Evolutionary conservation across 2,329 filamentous ascomycete species (phyloP), one percentile per base, ranked within the genome.

Genomic region (Neocucurbitaria cava): DNA sequence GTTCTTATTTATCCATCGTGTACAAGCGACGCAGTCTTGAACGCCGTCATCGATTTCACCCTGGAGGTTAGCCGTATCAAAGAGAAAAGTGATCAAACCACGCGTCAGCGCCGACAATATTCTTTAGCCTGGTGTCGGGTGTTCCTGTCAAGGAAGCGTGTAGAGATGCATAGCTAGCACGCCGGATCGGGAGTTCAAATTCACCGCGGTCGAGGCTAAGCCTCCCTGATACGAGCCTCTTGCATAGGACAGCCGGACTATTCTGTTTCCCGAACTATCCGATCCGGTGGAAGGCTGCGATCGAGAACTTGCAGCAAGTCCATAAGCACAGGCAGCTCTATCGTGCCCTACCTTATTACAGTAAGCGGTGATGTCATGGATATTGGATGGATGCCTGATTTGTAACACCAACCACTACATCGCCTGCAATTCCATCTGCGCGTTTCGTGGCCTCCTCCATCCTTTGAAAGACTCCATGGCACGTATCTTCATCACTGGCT

Each of bases 401-500:
- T 45, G 5, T n/a, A 10, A 38, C 26, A 46, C 35, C 33, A 17
- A 35, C 35, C 17, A 28, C 17, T 1, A 39, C n/a, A 31, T 15
- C 9, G 11, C 31, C 3, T 31, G 11, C 21, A 9, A 9, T 6
- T 23, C 17, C 13, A 39, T 10, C 18, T 15, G 7, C n/a, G 35
- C 4, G 5, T 23, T 15, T 11, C 38, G 18, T 23, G 10, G 20
- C 15, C 23, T 23, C 38, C 11, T 18, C 8, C 10, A 13, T 23
- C 36, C 13, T 18, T 17, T 18, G 10, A 13, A 8, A 21, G 15
- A 6, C 5, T 24, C 1, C 3, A 81, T 81, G 78, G 77, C 72
- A 39, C 76, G 78, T 24, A 79, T 83, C 56, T 69, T 82, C 49
- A 85, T 87, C 54, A 87, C 84, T 8, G 84, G 84, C 41, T 85